Base-by-base conservation (phyloP, 75 land plant genomes). In the Selaginella tamariscina region DNA sequence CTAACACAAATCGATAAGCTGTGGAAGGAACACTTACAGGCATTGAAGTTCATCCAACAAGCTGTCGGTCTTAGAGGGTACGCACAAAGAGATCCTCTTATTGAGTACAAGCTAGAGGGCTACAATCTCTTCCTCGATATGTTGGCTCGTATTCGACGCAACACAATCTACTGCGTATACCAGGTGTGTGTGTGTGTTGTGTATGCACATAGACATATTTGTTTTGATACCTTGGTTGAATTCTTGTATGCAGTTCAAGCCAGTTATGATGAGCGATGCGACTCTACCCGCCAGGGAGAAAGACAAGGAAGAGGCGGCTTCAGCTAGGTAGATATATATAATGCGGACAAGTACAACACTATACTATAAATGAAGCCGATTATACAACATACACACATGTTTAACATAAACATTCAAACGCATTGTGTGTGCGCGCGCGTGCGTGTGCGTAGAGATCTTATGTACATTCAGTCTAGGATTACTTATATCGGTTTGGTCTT, bases 101-200 rank as follows among this genome's bases (percentile, higher is more conserved):
- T 95, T n/a, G 99, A 91, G 71, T 95, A 95, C 84, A 95, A 95
- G 69, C 82, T 95, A 32, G 99, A 95, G 72, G 99, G 99, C 24
- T 95, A 95, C 71, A 91, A 95, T 68, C 85, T 95, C 27, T 95
- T 95, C 71, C 70, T 95, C 65, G 99, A 95, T n/a, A 88, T 95
- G 88, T 91, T 88, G 97, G 99, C 92, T 15, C 85, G 84, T 67
- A 85, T 95, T 31, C 71, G 99, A 62, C 79, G 99, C 31, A 95
- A 95, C 71, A 91, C 85, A 27, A 90, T 95, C 30, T 91, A 91
- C 71, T 81, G 95, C 21, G 80, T 88, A n/a, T 95, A 95, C 78
- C 99, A 95, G 97, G 99, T 81, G 11, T 39, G 49, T 39, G 15
- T 39, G 49, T 39, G 15, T 39, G 49, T 5, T 5, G 49, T 5